These are phyloP conservation scores for Drosera capensis DNA, from an alignment of 148 eudicot genomes.

Conservation along the genomic window DNA sequence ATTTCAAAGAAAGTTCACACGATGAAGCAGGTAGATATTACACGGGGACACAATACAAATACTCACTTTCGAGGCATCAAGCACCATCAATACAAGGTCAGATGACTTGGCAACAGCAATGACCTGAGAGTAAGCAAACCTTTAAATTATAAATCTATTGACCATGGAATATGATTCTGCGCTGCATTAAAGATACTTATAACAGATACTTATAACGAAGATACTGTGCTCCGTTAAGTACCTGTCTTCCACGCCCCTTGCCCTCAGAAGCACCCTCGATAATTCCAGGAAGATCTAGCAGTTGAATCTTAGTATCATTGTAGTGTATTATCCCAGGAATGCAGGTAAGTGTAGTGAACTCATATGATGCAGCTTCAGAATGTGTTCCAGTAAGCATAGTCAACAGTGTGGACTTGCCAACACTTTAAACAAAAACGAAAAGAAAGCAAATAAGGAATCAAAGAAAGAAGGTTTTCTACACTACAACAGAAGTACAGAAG, in stretches of 20 bases:
- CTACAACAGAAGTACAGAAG: no score
- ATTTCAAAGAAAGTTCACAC: no score
- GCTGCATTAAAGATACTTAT: no score
- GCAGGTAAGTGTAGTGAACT: conserved; percentile 96
- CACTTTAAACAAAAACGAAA: conserved; percentile 42
- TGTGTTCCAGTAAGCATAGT: conserved; percentile 95
- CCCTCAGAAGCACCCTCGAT: conserved; percentile 99
- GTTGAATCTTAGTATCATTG: conserved; percentile 90
- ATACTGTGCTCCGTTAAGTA: conserved; percentile 7
- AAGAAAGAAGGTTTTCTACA: no score
- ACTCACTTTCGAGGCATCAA: conserved; percentile 99
- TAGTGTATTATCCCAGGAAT: conserved; percentile 96
- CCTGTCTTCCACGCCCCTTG: conserved; percentile 99
- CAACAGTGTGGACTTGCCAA: conserved; percentile 92
- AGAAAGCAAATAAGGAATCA: neutral
- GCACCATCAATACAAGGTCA: conserved; percentile 95
- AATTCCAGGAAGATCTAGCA: conserved; percentile 99
- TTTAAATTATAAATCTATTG: no score
- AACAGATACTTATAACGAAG: no score
- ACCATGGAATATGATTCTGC: no score
- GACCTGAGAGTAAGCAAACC: conserved; percentile 40
- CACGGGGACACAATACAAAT: neutral
- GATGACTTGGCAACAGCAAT: conserved; percentile 99
- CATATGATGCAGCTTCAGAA: conserved; percentile 98
- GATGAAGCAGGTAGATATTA: no score